Evolutionary conservation across 2,329 filamentous ascomycete genomes (phyloP).

Genomic region (Curvularia lunata): DNA sequence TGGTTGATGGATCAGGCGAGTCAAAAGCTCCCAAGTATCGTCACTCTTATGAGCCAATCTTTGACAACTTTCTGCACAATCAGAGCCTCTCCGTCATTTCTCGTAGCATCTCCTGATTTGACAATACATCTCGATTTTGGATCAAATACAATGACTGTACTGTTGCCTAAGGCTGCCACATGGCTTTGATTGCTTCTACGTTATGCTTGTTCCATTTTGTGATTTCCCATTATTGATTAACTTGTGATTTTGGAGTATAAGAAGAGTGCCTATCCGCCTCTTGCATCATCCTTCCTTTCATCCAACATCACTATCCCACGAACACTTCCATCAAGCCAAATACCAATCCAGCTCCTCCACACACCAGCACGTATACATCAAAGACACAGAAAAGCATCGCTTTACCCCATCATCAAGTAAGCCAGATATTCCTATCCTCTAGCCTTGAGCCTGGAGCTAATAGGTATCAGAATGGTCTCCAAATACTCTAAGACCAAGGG

Average conservation of each 20-base stretch:
- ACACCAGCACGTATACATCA: not conserved
- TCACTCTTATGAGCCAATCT: not conserved
- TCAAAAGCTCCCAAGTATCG: not conserved
- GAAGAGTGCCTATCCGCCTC: not conserved
- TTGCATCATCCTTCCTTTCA: not conserved
- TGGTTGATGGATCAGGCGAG: not conserved
- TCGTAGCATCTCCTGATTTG: not conserved
- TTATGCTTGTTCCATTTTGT: too few species aligned
- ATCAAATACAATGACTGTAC: not conserved
- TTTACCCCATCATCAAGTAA: constrained; percentile 7
- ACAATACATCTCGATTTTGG: not conserved
- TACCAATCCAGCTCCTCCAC: not conserved
- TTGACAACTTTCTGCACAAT: not conserved
- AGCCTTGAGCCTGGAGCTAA: constrained; percentile 1
- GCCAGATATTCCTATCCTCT: not conserved
- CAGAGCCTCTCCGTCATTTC: not conserved
- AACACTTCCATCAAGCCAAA: not conserved
- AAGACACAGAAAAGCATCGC: not conserved
- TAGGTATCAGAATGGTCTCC: constrained; percentile 3
- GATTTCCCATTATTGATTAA: not conserved
- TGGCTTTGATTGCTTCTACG: not conserved
- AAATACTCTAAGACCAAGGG: constrained; percentile 8
- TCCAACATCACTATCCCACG: not conserved
- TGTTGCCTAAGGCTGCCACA: not conserved
- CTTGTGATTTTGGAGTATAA: not conserved